These are phyloP conservation scores for Coprinellus micaceus DNA, from an alignment of 768 basidiomycete species.

Conservation along the genomic window DNA sequence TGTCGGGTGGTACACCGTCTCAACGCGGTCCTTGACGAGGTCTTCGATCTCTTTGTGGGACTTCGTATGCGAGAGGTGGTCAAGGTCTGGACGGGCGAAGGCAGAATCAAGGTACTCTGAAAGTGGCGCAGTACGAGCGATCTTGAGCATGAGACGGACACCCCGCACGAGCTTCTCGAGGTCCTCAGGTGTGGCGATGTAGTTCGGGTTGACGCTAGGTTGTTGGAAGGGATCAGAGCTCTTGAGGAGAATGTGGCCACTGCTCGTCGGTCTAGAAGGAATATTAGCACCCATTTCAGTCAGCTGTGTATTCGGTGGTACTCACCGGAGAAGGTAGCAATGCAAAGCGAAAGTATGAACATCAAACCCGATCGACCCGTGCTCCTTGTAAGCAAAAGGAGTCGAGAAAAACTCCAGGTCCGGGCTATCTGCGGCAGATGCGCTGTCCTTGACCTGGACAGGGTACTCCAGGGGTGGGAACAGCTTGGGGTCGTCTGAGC, in stretches of 20 bases:
- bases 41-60: slow-evolving; percentile 40
- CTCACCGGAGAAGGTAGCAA: slow-evolving; percentile 39
- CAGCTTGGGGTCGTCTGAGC: slow-evolving; percentile 48
- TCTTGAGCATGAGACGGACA: slow-evolving; percentile 33
- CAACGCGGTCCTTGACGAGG: slow-evolving; percentile 37
- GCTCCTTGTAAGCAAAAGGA: slow-evolving; percentile 41
- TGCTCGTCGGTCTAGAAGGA: slow-evolving; percentile 36
- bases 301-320: not conserved
- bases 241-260: slow-evolving; percentile 36
- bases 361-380: slow-evolving; percentile 31
- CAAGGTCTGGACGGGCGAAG: slow-evolving; percentile 32
- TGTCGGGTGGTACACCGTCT: slow-evolving; percentile 48
- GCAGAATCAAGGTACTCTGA: slow-evolving; percentile 33
- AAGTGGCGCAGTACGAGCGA: slow-evolving; percentile 39
- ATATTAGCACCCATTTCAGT: not conserved
- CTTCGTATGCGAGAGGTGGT: slow-evolving; percentile 35
- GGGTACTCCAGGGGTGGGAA: slow-evolving; percentile 39
- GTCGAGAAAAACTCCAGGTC: slow-evolving; percentile 47
- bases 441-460: slow-evolving; percentile 38
- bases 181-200: slow-evolving; percentile 36
- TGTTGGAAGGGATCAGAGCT: slow-evolving; percentile 40
- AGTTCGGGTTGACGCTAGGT: slow-evolving; percentile 46
- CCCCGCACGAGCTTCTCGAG: slow-evolving; percentile 41
- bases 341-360: slow-evolving; percentile 40
- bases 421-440: slow-evolving; percentile 43